Percentiles rank a stretch among this genome's conserved stretches.
These are phyloP conservation scores for Toxoplasma gondii DNA, from an alignment of 169 alveolate species.

Conservation along the genomic window DNA sequence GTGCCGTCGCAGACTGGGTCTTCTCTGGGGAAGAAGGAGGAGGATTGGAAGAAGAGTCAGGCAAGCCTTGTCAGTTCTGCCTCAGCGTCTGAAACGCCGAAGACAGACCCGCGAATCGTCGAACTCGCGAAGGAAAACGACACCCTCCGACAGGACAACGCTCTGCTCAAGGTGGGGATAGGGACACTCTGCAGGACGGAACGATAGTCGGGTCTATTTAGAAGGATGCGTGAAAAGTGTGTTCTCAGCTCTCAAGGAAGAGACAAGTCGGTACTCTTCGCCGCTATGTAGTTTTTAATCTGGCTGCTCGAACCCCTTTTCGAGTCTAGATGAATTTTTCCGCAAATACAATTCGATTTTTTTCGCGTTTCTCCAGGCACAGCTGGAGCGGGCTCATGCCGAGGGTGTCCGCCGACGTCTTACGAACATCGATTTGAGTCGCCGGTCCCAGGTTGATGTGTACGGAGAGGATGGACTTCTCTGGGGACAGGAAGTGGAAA, in stretches of 20 bases:
- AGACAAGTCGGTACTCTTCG: no score
- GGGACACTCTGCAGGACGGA: background rate
- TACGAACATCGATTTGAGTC: background rate
- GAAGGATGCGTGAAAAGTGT: no score
- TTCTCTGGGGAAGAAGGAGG: background rate
- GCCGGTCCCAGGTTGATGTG: background rate
- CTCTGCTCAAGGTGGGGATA: background rate
- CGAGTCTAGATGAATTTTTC: no score
- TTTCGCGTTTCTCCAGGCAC: background rate
- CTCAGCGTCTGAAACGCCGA: background rate
- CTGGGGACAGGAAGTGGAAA: conserved; percentile 18
- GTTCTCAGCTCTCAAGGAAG: no score
- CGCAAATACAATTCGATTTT: background rate
- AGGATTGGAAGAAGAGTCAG: background rate
- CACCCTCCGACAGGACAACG: background rate
- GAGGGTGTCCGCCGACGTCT: background rate
- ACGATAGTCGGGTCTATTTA: no score
- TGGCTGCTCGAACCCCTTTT: background rate
- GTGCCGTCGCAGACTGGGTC: background rate
- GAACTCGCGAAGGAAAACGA: background rate
- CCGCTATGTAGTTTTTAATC: no score
- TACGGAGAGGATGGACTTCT: background rate
- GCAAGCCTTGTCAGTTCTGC: background rate
- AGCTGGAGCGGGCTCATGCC: background rate
- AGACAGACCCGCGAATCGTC: background rate